Conservation (phyloP, 129 eudicot species). For the Flaveria robusta region DNA sequence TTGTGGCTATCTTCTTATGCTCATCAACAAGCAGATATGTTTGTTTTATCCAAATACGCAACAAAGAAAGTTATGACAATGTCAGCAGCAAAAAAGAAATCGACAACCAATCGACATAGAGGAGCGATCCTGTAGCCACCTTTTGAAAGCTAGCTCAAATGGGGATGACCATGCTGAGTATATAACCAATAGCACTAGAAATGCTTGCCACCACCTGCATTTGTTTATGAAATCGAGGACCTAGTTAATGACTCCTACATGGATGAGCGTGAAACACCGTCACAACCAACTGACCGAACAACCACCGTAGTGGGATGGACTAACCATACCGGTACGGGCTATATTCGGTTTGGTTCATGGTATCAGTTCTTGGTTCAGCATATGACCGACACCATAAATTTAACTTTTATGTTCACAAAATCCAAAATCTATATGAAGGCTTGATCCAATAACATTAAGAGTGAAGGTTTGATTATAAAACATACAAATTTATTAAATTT, state of each 20-base stretch:
- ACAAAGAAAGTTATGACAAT: conserved; percentile 81
- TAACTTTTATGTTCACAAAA: too few species aligned
- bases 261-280: background rate
- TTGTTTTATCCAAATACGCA: conserved; percentile 72
- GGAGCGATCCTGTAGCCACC: conserved; percentile 59
- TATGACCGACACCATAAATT: too few species aligned
- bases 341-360: too few species aligned
- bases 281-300: background rate
- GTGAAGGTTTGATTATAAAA: background rate
- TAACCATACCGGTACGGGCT: too few species aligned
- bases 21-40: conserved; percentile 77
- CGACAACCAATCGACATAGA: conserved; percentile 66
- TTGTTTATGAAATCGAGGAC: background rate
- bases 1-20: conserved; percentile 63
- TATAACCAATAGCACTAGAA: conserved; percentile 71
- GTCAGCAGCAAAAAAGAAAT: conserved; percentile 63
- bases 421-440: too few species aligned
- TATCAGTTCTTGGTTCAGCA: too few species aligned
- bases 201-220: conserved; percentile 87
- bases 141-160: conserved; percentile 79
- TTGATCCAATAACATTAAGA: too few species aligned
- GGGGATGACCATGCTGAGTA: conserved; percentile 95
- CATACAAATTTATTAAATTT: background rate
- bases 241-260: conserved; percentile 14
- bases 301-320: background rate